These are phyloP conservation scores for Colletotrichum sp. DNA, from an alignment of 2,329 filamentous ascomycete genomes.

Conservation along the genomic window DNA sequence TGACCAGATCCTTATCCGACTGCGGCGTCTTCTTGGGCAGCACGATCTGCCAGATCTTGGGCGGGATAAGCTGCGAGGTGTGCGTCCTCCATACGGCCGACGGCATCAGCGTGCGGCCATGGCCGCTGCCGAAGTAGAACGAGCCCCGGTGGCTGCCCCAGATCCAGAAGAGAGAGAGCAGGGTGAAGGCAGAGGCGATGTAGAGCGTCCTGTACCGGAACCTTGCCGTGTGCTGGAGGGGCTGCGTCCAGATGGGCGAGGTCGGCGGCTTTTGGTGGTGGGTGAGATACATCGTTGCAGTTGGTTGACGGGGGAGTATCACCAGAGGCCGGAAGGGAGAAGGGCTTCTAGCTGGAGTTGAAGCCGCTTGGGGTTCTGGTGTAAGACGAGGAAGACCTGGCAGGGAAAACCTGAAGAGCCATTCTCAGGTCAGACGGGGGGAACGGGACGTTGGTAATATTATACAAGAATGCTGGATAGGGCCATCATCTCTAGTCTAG, in stretches of 20 bases:
- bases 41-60: constrained; percentile 22
- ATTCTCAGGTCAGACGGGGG: background rate
- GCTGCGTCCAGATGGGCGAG: background rate
- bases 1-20: background rate
- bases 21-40: background rate
- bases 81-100: background rate
- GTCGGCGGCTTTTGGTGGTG: background rate
- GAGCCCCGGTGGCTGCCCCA: background rate
- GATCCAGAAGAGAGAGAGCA: background rate
- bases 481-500: background rate
- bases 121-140: background rate
- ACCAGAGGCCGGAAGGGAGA: background rate
- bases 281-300: background rate
- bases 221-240: background rate
- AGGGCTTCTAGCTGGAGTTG: background rate
- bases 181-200: background rate
- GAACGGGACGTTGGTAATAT: background rate
- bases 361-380: background rate
- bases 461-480: background rate
- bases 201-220: background rate
- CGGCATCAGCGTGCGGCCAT: background rate
- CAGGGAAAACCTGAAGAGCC: background rate
- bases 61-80: background rate
- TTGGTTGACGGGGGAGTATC: background rate
- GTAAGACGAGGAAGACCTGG: background rate